A percentile compares a stretch with the other conserved stretches of the same genome.
These are phyloP conservation scores for Arthrocladium fulminans DNA, from an alignment of 2,329 filamentous ascomycete species.

Conservation along the genomic window DNA sequence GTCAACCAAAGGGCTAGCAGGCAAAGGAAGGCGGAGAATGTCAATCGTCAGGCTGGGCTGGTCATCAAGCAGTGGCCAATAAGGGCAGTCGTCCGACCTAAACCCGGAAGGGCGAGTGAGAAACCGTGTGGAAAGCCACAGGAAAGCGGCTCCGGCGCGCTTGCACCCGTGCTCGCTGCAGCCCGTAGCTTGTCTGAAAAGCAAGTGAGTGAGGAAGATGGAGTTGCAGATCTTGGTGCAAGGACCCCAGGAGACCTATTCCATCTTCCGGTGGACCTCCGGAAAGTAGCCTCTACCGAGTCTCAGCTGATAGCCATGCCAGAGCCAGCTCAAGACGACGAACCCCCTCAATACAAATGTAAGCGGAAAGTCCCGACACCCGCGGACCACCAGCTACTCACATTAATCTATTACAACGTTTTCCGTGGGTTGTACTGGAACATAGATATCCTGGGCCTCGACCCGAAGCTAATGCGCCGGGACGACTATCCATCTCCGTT, in stretches of 20 bases:
- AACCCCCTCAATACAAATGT: no score
- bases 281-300: no score
- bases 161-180: no score
- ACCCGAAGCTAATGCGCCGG: constrained; percentile 16
- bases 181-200: no score
- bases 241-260: no score
- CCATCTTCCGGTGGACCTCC: no score
- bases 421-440: constrained; percentile 28
- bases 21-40: not conserved
- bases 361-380: not conserved
- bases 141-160: no score
- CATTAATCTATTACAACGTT: constrained; percentile 29
- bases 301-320: not conserved
- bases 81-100: not conserved
- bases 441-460: constrained; percentile 25
- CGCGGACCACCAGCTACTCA: constrained; percentile 27
- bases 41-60: not conserved
- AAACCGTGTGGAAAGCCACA: no score
- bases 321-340: not conserved
- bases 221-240: no score
- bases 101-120: no score
- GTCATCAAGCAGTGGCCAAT: not conserved
- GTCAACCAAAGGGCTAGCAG: constrained; percentile 35
- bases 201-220: no score
- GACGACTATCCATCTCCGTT: constrained; percentile 21